Conservation (phyloP, 108 stramenopile genomes). For the Pseudonitzschia multiseries region DNA sequence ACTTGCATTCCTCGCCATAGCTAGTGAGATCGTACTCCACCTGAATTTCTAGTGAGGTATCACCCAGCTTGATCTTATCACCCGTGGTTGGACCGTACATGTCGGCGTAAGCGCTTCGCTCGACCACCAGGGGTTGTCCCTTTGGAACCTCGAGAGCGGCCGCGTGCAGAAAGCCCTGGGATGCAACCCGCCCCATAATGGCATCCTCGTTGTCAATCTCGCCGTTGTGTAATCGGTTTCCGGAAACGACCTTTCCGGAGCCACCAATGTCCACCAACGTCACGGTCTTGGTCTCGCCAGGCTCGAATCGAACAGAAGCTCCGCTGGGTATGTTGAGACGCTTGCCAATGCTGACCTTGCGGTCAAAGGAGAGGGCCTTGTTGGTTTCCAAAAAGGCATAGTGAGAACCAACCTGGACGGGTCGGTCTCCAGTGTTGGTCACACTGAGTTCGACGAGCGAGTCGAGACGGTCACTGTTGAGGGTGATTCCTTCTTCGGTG, state of each 20-base stretch:
- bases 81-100: slow-evolving; percentile 87
- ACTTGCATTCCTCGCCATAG: slow-evolving; percentile 98
- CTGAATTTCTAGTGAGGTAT: slow-evolving; percentile 82
- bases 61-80: slow-evolving; percentile 88
- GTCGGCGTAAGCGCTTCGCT: slow-evolving; percentile 63
- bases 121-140: slow-evolving; percentile 48
- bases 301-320: slow-evolving; percentile 95
- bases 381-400: slow-evolving; percentile 95
- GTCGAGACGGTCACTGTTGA: slow-evolving; percentile 56
- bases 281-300: slow-evolving; percentile 93
- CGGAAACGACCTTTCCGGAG: slow-evolving; percentile 41
- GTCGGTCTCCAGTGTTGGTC: slow-evolving; percentile 95
- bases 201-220: slow-evolving; percentile 34
- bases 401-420: slow-evolving; percentile 94
- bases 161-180: slow-evolving; percentile 43
- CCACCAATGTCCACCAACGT: slow-evolving; percentile 90
- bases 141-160: slow-evolving; percentile 33
- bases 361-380: slow-evolving; percentile 86
- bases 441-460: slow-evolving; percentile 80
- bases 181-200: slow-evolving; percentile 54
- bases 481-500: slow-evolving; percentile 43
- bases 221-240: slow-evolving; percentile 71
- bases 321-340: slow-evolving; percentile 93
- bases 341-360: slow-evolving; percentile 77
- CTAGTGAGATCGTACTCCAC: slow-evolving; percentile 71